A percentile compares a stretch with the other conserved stretches of the same genome.
Conservation (phyloP, 371 early-diverging fungal species). For the Encephalitozoon intestinalis region DNA sequence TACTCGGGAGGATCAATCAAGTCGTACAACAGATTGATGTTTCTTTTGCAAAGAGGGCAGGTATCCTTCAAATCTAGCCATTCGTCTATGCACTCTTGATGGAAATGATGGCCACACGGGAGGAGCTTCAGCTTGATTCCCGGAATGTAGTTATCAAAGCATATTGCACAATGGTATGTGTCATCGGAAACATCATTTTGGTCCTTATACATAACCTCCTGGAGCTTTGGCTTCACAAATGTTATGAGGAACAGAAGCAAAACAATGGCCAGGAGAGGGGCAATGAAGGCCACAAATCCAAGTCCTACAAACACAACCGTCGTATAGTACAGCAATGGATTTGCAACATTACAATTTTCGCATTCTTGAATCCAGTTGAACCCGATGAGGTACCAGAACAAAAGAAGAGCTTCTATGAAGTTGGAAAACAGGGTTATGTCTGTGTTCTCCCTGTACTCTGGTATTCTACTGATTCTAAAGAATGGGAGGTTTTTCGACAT, state of each 20-base stretch:
- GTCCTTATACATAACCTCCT: conserved; percentile 54
- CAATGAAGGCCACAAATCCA: conserved; percentile 58
- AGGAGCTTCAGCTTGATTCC: conserved; percentile 57
- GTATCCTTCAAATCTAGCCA: conserved; percentile 62
- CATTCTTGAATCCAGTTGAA: conserved; percentile 62
- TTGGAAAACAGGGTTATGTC: conserved; percentile 60
- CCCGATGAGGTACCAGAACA: conserved; percentile 62
- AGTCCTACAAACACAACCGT: conserved; percentile 49
- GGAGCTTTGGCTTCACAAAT: conserved; percentile 59
- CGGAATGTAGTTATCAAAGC: conserved; percentile 56
- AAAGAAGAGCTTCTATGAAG: conserved; percentile 58
- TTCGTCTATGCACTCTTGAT: conserved; percentile 61
- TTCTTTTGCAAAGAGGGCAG: conserved; percentile 62
- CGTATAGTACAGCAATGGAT: conserved; percentile 60
- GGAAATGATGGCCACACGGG: conserved; percentile 62
- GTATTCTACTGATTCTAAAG: conserved; percentile 53
- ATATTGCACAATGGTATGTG: conserved; percentile 60
- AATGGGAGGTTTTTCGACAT: conserved; percentile 56
- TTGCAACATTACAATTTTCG: conserved; percentile 44
- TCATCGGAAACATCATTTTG: conserved; percentile 55
- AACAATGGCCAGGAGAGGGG: conserved; percentile 60
- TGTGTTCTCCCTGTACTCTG: conserved; percentile 59
- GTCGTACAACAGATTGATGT: conserved; percentile 61
- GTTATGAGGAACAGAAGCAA: conserved; percentile 56
- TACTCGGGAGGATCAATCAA: conserved; percentile 49